Conservation (phyloP, 2,329 filamentous ascomycete species). For the Ophiostoma tasmaniense region DNA sequence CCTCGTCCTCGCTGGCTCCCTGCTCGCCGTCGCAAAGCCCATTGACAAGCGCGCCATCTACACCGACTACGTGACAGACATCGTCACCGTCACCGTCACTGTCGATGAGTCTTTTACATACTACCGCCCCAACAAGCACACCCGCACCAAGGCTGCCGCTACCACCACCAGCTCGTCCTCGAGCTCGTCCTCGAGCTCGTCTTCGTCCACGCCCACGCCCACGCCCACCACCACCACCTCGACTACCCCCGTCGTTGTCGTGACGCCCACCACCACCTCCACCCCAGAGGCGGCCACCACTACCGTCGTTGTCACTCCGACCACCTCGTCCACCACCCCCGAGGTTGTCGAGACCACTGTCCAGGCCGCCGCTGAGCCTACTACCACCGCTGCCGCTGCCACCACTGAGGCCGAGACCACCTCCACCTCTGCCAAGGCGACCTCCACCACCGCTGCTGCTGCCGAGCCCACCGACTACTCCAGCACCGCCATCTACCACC, state of each 20-base stretch:
- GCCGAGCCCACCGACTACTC: conserved; percentile 23
- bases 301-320: neutral
- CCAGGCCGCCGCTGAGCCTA: neutral
- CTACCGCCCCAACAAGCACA: conserved; percentile 5
- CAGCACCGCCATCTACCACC: conserved; percentile 52
- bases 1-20: conserved; percentile 37
- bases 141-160: conserved; percentile 14
- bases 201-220: neutral
- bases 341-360: neutral
- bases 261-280: neutral
- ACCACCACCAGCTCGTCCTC: conserved; percentile 5
- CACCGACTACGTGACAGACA: conserved; percentile 35
- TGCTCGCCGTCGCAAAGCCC: conserved; percentile 39
- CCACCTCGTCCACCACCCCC: conserved; percentile 9
- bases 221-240: neutral
- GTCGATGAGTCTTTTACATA: neutral
- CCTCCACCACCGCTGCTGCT: neutral
- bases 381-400: conserved; percentile 10
- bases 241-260: neutral
- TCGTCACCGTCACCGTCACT: conserved; percentile 37
- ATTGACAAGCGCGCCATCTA: conserved; percentile 35
- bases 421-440: neutral
- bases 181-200: neutral
- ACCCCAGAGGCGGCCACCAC: neutral
- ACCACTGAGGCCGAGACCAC: conserved; percentile 4